Base-by-base conservation (phyloP, 768 basidiomycete species). In the Suillus americanus region DNA sequence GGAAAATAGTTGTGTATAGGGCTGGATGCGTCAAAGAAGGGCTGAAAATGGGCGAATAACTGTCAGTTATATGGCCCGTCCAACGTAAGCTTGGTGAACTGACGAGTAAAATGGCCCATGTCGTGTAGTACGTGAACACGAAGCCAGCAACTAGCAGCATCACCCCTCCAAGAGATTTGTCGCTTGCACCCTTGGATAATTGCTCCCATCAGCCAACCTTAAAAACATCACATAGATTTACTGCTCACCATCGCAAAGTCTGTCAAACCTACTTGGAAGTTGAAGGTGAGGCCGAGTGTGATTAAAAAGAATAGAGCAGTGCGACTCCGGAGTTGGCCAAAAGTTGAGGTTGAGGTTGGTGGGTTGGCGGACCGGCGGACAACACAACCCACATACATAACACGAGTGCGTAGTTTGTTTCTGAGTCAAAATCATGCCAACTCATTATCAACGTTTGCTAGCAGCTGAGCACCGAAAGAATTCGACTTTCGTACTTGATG, bases 41-140 rank as follows among this genome's bases (percentile, higher is more conserved):
- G 96, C 89, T 89, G 62, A 46, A 64, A 35, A 64, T 5, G 56
- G 38, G 25, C 37, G 23, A 40, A 23, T 28, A 18, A 25, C 37
- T 25, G 55, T 62, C 14, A 54, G 28, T 28, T 20, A 41, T 18
- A 33, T 35, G 12, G 14, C 16, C 18, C 55, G 38, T 28, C 18
- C 25, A 59, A 13, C 25, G 40, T 28, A 59, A 59, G 40, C 18
- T 28, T 30, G 28, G 38, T 4, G 40, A 33, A 77, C 90, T 71
- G 68, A 95, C 95, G 62, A 96, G 84, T 60, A 98, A 79, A 62
- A 97, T 83, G 16, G 95, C 89, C 96, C 96, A 98, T 33, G 85
- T 82, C 2, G 96, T 95, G 76, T 98, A 99, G 75, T 98, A 98
- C 12, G 84, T 79, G 79, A 97, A 97, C 43, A 92, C 85, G 51